phyloP scores from a whole-genome alignment of 108 stramenopile genomes.

The Seminavis robusta region DNA sequence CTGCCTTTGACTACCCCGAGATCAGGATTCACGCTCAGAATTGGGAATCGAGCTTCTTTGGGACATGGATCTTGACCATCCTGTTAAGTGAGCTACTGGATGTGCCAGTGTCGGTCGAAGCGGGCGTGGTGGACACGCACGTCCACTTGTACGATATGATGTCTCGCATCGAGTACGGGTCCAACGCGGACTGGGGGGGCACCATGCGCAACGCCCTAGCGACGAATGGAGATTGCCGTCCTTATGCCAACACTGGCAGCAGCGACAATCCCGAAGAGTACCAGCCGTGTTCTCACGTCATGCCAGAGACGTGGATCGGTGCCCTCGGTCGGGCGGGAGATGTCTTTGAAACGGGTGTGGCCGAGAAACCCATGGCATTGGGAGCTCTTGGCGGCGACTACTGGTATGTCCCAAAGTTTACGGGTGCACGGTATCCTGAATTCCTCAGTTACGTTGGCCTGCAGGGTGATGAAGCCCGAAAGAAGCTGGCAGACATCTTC shows the following conservation, averaged over 20 bases:
- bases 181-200: background rate
- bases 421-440: slow-evolving; percentile 9
- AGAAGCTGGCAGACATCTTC: slow-evolving; percentile 32
- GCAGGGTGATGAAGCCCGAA: no score
- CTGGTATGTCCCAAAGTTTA: slow-evolving; percentile 22
- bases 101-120: slow-evolving; percentile 19
- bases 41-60: slow-evolving; percentile 23
- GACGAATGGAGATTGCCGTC: background rate
- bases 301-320: slow-evolving; percentile 28
- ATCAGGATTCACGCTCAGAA: slow-evolving; percentile 18
- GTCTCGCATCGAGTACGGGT: no score
- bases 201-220: no score
- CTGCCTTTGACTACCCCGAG: slow-evolving; percentile 16
- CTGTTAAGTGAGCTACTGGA: slow-evolving; percentile 16
- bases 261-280: background rate
- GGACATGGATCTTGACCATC: slow-evolving; percentile 26
- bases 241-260: no score
- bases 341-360: slow-evolving; percentile 2
- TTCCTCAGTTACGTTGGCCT: slow-evolving; percentile 26
- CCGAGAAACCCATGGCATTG: background rate
- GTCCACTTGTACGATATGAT: no score
- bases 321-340: no score
- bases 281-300: slow-evolving; percentile 31
- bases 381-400: slow-evolving; percentile 19
- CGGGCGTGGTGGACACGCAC: no score